Conservation (phyloP, 2,329 filamentous ascomycete species). For the Amesomyces nigricolor region DNA sequence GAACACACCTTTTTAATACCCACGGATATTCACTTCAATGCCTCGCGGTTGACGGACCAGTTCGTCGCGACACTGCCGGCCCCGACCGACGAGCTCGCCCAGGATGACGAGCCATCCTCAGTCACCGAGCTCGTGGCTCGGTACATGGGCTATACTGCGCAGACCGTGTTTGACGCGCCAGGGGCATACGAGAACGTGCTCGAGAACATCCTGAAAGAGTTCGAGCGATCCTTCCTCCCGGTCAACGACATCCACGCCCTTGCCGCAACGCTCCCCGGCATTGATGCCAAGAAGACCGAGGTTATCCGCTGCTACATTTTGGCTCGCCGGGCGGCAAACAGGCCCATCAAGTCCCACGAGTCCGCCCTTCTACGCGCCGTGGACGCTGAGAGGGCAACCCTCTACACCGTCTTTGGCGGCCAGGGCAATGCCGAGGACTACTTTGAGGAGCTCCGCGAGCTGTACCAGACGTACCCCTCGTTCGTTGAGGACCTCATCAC, state of each 20-base stretch:
- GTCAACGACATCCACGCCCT: conserved; percentile 96
- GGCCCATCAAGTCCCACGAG: conserved; percentile 85
- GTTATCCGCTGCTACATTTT: conserved; percentile 90
- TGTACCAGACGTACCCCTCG: conserved; percentile 84
- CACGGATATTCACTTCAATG: conserved; percentile 92
- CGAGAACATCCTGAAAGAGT: conserved; percentile 89
- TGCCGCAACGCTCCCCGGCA: conserved; percentile 79
- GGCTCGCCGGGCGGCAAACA: conserved; percentile 74
- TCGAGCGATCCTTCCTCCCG: conserved; percentile 88
- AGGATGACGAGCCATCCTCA: conserved; percentile 98
- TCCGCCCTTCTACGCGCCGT: conserved; percentile 88
- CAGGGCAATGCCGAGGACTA: conserved; percentile 99
- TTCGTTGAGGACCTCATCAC: conserved; percentile 83
- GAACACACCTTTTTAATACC: conserved; percentile 95
- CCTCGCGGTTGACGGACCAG: conserved; percentile 85
- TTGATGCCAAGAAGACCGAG: conserved; percentile 84
- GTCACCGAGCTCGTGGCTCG: conserved; percentile 85
- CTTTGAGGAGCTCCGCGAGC: conserved; percentile 91
- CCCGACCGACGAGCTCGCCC: conserved; percentile 93
- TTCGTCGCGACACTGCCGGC: conserved; percentile 81
- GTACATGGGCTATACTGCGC: conserved; percentile 85
- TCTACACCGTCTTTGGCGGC: conserved; percentile 94
- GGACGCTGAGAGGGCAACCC: conserved; percentile 71
- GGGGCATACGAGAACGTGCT: conserved; percentile 90
- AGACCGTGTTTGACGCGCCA: conserved; percentile 81